Base-by-base conservation (phyloP, 2,329 filamentous ascomycete species). In the Sarocladium oryzae region DNA sequence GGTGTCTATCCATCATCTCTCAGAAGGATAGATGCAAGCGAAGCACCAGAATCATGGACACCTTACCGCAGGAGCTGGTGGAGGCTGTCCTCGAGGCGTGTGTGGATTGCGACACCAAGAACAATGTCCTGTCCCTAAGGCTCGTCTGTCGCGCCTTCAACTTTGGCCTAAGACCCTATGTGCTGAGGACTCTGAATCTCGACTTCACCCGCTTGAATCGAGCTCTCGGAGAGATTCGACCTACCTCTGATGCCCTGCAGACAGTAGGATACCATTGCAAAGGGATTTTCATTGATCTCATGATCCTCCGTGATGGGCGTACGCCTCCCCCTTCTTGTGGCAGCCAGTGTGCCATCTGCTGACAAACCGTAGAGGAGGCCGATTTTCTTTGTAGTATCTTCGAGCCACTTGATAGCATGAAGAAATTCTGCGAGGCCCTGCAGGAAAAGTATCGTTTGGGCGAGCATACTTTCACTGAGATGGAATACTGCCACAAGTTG, bases 221-320 rank as follows among this genome's bases (percentile, higher is more conserved):
- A 54, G 61, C 62, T 48, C 68, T 61, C 56, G 62, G 56, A 28
- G 56, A 59, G 15, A 56, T 55, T 16, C 68, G 61, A 4, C 70
- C 67, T 1, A 61, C 67, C 49, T 53, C 67, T n/a, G 65, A 68
- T 57, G 69, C 68, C 6, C 59, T 78, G n/a, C 66, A 69, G 55
- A 70, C 69, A 2, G 66, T 76, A 48, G 75, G 72, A 2, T 66
- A 68, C 26, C 63, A 74, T n/a, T 76, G 73, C 65, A 71, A 71
- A 56, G 70, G 73, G 26, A 57, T 79, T 4, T 76, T 73, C 53
- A 65, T 79, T 45, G 76, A 79, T 57, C 62, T 79, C 60, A 77
- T 76, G 72, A 68, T 77, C 15, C 61, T 79, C 33, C 69, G 76
- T 56, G 76, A 79, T 57, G 73, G 77, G 50, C 59, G 76, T 77